Evolutionary conservation across 106 monocot genomes (phyloP).

Genomic region (Dioscorea dumetorum): DNA sequence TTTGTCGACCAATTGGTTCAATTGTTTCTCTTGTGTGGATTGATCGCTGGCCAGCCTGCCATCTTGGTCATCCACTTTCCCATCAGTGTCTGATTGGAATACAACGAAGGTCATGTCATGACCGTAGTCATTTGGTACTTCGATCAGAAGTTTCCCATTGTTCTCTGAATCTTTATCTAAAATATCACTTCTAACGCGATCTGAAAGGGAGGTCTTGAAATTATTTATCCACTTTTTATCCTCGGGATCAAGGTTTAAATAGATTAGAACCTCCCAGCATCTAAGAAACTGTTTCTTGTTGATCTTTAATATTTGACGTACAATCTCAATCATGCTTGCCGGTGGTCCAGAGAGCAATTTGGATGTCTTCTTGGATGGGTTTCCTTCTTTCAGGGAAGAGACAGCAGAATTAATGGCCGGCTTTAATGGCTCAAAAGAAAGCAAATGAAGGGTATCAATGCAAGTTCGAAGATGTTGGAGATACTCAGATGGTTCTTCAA

Average conservation of each 20-base stretch:
- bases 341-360: constrained; percentile 45
- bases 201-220: constrained; percentile 43
- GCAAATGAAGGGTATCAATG: constrained; percentile 64
- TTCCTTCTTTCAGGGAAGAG: constrained; percentile 47
- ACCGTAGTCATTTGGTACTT: constrained; percentile 55
- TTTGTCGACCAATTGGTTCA: constrained; percentile 58
- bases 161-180: constrained; percentile 41
- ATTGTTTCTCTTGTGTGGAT: constrained; percentile 52
- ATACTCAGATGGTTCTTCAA: constrained; percentile 95
- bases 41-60: constrained; percentile 16
- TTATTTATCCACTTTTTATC: constrained; percentile 38
- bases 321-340: constrained; percentile 23
- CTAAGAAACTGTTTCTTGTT: constrained; percentile 80
- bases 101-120: constrained; percentile 73
- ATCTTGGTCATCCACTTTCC: constrained; percentile 13
- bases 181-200: constrained; percentile 53
- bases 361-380: constrained; percentile 37
- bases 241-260: constrained; percentile 40
- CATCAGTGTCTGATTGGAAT: constrained; percentile 16
- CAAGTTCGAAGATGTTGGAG: constrained; percentile 74
- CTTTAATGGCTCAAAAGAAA: constrained; percentile 48
- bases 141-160: constrained; percentile 45
- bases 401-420: constrained; percentile 29
- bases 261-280: constrained; percentile 87
- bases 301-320: constrained; percentile 77